phyloP scores from a whole-genome alignment of 2,329 filamentous ascomycete species.

The Harringtonia aguacate region DNA sequence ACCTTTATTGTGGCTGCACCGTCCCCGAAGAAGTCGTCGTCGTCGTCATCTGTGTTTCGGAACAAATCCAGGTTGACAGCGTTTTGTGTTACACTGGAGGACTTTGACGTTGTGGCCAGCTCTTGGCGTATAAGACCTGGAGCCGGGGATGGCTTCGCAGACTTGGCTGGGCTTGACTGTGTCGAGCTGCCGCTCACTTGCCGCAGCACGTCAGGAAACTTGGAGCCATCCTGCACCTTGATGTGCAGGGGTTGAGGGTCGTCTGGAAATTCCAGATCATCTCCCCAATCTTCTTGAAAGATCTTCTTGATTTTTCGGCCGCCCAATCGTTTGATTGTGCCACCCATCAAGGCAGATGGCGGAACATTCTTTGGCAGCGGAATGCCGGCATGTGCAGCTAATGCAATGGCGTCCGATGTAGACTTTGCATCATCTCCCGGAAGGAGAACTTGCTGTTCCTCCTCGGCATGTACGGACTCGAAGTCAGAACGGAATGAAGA shows the following conservation, averaged over 20 bases:
- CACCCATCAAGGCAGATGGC: constrained; percentile 78
- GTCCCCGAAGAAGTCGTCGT: constrained; percentile 54
- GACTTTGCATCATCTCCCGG: constrained; percentile 77
- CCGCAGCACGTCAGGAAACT: constrained; percentile 57
- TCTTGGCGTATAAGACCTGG: constrained; percentile 20
- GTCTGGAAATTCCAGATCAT: constrained; percentile 62
- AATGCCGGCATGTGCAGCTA: constrained; percentile 81
- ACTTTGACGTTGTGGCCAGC: constrained; percentile 19
- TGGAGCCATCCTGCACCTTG: constrained; percentile 47
- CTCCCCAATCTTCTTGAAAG: constrained; percentile 71
- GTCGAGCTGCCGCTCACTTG: constrained; percentile 52
- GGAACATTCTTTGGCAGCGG: constrained; percentile 81
- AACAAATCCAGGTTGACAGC: constrained; percentile 50
- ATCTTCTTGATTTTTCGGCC: constrained; percentile 61
- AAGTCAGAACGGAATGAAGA: constrained; percentile 81
- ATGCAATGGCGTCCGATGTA: constrained; percentile 74
- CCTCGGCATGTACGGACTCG: constrained; percentile 64
- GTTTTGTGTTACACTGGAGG: constrained; percentile 21
- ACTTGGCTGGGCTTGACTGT: constrained; percentile 37
- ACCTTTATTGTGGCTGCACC: constrained; percentile 58
- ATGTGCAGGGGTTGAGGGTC: constrained; percentile 50
- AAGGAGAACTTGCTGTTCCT: constrained; percentile 80
- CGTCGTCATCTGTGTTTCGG: constrained; percentile 48
- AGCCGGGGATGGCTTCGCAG: constrained; percentile 13
- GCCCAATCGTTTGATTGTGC: constrained; percentile 84